phyloP scores from a whole-genome alignment of 257 asterid species.

The Solanum dulcamara region DNA sequence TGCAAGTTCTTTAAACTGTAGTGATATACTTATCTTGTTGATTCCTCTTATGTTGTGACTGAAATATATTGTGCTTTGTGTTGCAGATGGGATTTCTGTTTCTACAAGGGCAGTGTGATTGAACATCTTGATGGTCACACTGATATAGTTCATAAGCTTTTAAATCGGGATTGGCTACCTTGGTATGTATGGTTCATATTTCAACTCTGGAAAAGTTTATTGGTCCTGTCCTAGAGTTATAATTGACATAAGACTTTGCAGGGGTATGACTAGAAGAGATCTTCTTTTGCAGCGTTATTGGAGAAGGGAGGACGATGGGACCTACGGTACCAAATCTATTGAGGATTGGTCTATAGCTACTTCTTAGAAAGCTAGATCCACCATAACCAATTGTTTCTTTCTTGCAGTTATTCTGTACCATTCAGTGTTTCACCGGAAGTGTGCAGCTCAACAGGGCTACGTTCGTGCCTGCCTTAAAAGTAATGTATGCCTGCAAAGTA shows the following conservation, averaged over 20 bases:
- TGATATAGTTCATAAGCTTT: conserved; percentile 84
- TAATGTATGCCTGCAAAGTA: conserved; percentile 55
- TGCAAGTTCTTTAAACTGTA: background rate
- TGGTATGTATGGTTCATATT: conserved; percentile 56
- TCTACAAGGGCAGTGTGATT: conserved; percentile 69
- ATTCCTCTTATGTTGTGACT: background rate
- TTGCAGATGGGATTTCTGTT: conserved; percentile 97
- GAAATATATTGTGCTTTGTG: conserved; percentile 4
- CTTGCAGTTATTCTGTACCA: conserved; percentile 6
- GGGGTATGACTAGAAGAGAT: conserved; percentile 95
- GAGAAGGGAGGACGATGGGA: conserved; percentile 99
- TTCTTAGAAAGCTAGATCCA: background rate
- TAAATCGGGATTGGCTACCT: conserved; percentile 76
- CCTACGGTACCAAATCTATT: conserved; percentile 52
- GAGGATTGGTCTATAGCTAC: conserved; percentile 1
- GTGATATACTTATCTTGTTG: background rate
- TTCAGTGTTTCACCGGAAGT: conserved; percentile 80
- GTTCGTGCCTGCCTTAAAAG: conserved; percentile 99
- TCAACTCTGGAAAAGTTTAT: background rate
- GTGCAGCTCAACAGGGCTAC: conserved; percentile 69
- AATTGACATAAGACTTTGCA: conserved; percentile 15
- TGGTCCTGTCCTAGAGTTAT: background rate
- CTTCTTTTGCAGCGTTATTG: conserved; percentile 83
- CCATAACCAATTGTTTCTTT: background rate
- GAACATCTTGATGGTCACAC: conserved; percentile 98